Base-by-base conservation (phyloP, 2,329 filamentous ascomycete species). In the Fusarium brachygibbosum region DNA sequence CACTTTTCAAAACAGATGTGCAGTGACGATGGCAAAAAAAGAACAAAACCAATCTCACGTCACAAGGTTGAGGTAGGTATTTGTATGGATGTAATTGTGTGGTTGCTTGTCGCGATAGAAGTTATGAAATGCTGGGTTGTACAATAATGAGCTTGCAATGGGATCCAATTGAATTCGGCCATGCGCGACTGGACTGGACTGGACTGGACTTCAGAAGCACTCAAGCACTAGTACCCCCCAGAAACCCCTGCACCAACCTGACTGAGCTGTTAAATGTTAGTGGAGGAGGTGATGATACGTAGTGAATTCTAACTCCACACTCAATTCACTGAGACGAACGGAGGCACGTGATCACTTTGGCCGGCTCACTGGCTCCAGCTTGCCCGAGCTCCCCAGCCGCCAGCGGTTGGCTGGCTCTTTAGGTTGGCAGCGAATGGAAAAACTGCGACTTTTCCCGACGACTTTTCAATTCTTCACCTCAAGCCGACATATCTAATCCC, bases 371-470 rank as follows among this genome's bases (percentile, higher is more conserved):
- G 70, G 70, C 67, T 70, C 71, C 61, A 74, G 73, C 69, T 73
- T 66, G 76, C 64, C 79, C 77, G 76, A 79, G 77, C 78, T 79
- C 72, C 50, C 73, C 72, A 72, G 74, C 68, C 70, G 73, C 68
- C 68, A 68, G 66, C 58, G 63, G 57, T 69, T 64, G 66, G 59
- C 41, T 55, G 52, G 52, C 52, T 64, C 45, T 61, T 63, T 51
- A 51, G 48, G 48, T 51, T 67, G 52, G 58, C 63, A 74, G 71
- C 54, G 67, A 69, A 55, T 75, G 77, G 78, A 81, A 81, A 82
- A 82, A 79, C 79, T 80, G 80, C 81, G 81, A 83, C 78, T 82
- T 83, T 82, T 82, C 80, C 81, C 81, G 81, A 82, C 68, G 74
- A 77, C 74, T 76, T 79, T 76, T 76, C 76, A 82, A 80, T 79